phyloP scores from a whole-genome alignment of 1,284 basidiomycete genomes.

The Sutorius eximius region DNA sequence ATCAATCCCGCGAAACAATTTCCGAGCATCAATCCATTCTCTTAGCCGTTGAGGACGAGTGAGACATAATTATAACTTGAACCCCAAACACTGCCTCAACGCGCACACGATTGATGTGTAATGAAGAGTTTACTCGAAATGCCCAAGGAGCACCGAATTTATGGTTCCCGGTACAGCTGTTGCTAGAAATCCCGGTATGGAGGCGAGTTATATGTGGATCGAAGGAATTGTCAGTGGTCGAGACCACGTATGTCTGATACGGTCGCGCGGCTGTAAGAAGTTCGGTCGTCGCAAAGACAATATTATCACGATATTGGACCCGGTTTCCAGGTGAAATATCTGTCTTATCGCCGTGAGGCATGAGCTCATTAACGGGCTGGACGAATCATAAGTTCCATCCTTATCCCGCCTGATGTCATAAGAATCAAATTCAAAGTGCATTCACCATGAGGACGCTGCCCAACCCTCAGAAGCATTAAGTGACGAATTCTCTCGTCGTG shows the following conservation, averaged over 20 bases:
- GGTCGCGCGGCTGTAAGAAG: background rate
- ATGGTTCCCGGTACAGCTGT: background rate
- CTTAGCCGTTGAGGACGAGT: background rate
- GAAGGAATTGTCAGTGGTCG: background rate
- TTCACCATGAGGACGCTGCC: background rate
- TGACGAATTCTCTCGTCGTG: background rate
- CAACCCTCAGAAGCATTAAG: background rate
- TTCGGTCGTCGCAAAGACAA: background rate
- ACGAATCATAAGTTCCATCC: background rate
- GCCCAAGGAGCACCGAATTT: background rate
- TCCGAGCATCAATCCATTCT: background rate
- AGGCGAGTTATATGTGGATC: background rate
- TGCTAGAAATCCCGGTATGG: background rate
- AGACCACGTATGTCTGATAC: background rate
- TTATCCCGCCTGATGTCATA: background rate
- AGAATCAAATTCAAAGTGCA: background rate
- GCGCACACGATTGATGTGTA: background rate
- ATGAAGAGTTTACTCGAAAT: background rate
- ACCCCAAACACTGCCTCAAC: background rate
- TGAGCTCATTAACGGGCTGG: background rate
- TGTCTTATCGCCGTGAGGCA: background rate
- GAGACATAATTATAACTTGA: no score
- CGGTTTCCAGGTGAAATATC: constrained; percentile 2
- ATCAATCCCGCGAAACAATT: background rate
- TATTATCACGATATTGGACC: background rate